phyloP scores from a whole-genome alignment of 129 eudicot genomes.

The Escallonia herrerae region DNA sequence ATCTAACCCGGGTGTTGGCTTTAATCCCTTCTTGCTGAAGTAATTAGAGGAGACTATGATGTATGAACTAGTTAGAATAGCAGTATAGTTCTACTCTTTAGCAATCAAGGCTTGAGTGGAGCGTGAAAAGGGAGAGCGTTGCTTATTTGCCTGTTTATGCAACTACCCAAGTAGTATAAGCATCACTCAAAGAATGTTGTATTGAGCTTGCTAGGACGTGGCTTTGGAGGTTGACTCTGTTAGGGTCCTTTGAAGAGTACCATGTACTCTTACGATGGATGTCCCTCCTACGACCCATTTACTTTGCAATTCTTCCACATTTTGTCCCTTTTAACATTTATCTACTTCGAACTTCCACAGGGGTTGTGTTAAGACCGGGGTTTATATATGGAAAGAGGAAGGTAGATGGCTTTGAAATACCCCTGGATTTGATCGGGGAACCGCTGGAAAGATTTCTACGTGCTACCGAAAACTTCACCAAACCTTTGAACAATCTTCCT shows the following conservation, averaged over 20 bases:
- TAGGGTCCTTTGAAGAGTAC: too few species aligned
- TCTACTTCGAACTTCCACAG: constrained; percentile 26
- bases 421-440: constrained; percentile 75
- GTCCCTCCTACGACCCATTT: too few species aligned
- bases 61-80: neutral
- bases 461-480: constrained; percentile 62
- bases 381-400: constrained; percentile 93
- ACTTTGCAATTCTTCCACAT: too few species aligned
- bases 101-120: too few species aligned
- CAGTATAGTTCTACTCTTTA: neutral
- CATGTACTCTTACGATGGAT: too few species aligned
- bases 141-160: too few species aligned
- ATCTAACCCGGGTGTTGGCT: constrained; percentile 53
- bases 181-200: too few species aligned
- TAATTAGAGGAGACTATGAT: neutral
- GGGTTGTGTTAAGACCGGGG: constrained; percentile 88
- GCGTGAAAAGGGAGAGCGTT: too few species aligned
- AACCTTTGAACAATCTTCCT: constrained; percentile 71
- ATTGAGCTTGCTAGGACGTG: too few species aligned
- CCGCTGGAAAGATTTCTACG: constrained; percentile 67
- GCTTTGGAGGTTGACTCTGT: neutral
- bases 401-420: constrained; percentile 85
- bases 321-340: too few species aligned
- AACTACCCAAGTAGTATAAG: too few species aligned
- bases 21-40: too few species aligned